phyloP scores from a whole-genome alignment of 768 basidiomycete species.

The Suillus americanus region DNA sequence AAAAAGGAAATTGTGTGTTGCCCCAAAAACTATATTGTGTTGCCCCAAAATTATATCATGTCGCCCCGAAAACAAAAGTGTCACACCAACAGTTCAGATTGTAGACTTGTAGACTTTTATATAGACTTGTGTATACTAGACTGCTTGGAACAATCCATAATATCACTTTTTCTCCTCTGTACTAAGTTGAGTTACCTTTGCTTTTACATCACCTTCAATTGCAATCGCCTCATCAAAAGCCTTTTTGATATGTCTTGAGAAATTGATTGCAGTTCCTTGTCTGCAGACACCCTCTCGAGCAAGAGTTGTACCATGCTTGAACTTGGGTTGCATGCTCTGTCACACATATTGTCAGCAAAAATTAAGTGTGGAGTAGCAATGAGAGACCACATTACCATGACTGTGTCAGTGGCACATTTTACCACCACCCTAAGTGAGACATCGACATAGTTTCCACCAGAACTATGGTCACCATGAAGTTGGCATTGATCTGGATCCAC shows the following conservation, averaged over 20 bases:
- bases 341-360: not conserved
- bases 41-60: too few species aligned
- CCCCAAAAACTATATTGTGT: too few species aligned
- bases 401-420: slow-evolving; percentile 1
- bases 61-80: too few species aligned
- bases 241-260: not conserved
- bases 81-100: too few species aligned
- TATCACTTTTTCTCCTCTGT: not conserved
- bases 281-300: not conserved
- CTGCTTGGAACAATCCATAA: too few species aligned
- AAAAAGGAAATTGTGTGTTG: too few species aligned
- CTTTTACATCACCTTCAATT: not conserved
- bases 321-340: not conserved
- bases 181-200: not conserved
- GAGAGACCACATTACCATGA: not conserved
- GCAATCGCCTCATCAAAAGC: not conserved
- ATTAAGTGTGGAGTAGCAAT: not conserved
- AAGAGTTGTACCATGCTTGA: not conserved
- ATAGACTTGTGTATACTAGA: too few species aligned
- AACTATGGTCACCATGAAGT: not conserved
- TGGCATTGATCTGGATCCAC: not conserved
- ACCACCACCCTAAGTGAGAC: slow-evolving; percentile 1
- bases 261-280: not conserved
- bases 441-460: slow-evolving; percentile 3
- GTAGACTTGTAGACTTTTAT: too few species aligned